Evolutionary conservation across 2,329 filamentous ascomycete species (phyloP), one percentile per base, ranked within the genome.

Genomic region (Exophiala alcalophila): DNA sequence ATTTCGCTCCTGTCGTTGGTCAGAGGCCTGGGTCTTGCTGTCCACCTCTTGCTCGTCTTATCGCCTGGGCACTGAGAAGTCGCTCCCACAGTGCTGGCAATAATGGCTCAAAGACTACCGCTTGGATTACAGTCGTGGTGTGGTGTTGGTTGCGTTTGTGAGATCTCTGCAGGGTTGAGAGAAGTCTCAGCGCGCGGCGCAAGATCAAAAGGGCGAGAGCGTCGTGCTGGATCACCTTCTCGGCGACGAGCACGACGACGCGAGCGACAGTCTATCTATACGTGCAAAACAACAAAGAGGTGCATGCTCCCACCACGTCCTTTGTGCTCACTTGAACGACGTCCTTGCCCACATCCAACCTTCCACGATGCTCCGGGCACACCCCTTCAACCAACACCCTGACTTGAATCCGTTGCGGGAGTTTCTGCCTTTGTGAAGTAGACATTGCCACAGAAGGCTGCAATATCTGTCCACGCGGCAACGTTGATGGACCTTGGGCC

Each of bases 201-300:
- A 30, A 25, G 14, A 23, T 33, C 23, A 48, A 48, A 27, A 40
- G 25, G 39, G 25, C 30, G 19, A 30, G 21, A 19, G 29, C 28
- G 41, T 34, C 37, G 20, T n/a, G 14, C 36, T 32, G 36, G 36
- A 31, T n/a, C n/a, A n/a, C n/a, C 43, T 31, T 29, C 23, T 25
- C 4, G 30, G 32, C 33, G 33, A 42, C 38, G 32, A 19, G 38
- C 12, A 27, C 31, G 32, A 41, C 46, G 10, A 28, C 24, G 29
- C 23, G 18, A 38, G 30, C 41, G 36, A 40, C 31, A 45, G 31
- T 40, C 46, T 49, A 49, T 49, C 35, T 49, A 49, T 33, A 37
- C 37, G 32, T 16, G 10, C 25, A 24, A 20, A n/a, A n/a, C n/a
- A n/a, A n/a, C n/a, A n/a, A n/a, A n/a, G n/a, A n/a, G n/a, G n/a